Conservation (phyloP, 345 rosid genomes). For the Euphorbia lathyris region DNA sequence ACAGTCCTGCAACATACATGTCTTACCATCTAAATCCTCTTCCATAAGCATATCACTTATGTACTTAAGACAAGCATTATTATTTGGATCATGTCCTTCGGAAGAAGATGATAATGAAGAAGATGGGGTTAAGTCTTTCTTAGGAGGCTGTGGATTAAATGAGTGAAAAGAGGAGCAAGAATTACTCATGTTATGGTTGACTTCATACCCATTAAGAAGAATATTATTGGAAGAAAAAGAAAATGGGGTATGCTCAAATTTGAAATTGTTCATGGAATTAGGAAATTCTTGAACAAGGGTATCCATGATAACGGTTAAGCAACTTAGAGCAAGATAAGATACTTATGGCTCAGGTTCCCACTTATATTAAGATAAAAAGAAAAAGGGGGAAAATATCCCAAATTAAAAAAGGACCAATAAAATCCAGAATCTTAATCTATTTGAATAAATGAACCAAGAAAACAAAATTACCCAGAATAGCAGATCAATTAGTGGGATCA, state of each 20-base stretch:
- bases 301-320: slow-evolving; percentile 8
- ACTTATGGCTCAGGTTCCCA: slow-evolving; percentile 2
- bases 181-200: background rate
- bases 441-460: background rate
- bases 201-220: slow-evolving; percentile 7
- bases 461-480: background rate
- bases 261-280: slow-evolving; percentile 15
- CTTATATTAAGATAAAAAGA: background rate
- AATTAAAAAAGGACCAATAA: background rate
- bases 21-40: slow-evolving; percentile 63
- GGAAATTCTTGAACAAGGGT: slow-evolving; percentile 20
- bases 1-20: slow-evolving; percentile 70
- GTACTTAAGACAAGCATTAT: slow-evolving; percentile 49
- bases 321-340: slow-evolving; percentile 1
- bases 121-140: background rate
- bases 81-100: slow-evolving; percentile 14
- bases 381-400: background rate
- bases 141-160: background rate
- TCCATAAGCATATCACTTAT: slow-evolving; percentile 82
- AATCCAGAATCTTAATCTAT: background rate
- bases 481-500: background rate
- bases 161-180: background rate
- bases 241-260: background rate
- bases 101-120: slow-evolving; percentile 3
- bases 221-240: slow-evolving; percentile 15